phyloP scores from a whole-genome alignment of 305 asterid species.

The Ilex paraguariensis region DNA sequence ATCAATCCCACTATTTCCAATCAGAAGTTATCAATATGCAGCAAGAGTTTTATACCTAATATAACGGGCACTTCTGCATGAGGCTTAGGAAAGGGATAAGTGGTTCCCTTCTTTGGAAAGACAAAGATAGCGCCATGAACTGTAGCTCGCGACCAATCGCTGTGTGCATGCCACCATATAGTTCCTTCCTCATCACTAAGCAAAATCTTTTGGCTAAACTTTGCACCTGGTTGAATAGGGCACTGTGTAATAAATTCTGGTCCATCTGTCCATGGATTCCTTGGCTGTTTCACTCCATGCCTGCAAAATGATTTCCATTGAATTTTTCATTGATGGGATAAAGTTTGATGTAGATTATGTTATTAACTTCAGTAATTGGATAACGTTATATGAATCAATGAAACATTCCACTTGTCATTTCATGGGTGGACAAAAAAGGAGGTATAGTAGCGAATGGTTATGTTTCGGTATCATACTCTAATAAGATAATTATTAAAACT shows the following conservation, averaged over 20 bases:
- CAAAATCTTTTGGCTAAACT: slow-evolving; percentile 40
- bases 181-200: slow-evolving; percentile 69
- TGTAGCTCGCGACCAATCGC: slow-evolving; percentile 60
- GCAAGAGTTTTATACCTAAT: slow-evolving; percentile 36
- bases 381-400: no score
- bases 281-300: slow-evolving; percentile 70
- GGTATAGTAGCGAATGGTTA: no score
- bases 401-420: no score
- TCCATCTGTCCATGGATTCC: slow-evolving; percentile 71
- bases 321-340: neutral
- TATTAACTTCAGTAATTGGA: no score
- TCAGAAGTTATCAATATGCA: neutral
- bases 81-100: slow-evolving; percentile 51
- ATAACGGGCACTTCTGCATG: slow-evolving; percentile 43
- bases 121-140: slow-evolving; percentile 58
- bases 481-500: neutral
- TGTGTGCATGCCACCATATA: slow-evolving; percentile 78
- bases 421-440: no score
- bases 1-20: no score
- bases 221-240: slow-evolving; percentile 49
- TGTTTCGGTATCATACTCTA: no score
- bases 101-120: slow-evolving; percentile 28
- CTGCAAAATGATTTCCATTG: slow-evolving; percentile 12
- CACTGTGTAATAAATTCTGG: slow-evolving; percentile 62
- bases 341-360: no score